Conservation (phyloP, 2,329 filamentous ascomycete genomes). For the Dactylellina sp. region DNA sequence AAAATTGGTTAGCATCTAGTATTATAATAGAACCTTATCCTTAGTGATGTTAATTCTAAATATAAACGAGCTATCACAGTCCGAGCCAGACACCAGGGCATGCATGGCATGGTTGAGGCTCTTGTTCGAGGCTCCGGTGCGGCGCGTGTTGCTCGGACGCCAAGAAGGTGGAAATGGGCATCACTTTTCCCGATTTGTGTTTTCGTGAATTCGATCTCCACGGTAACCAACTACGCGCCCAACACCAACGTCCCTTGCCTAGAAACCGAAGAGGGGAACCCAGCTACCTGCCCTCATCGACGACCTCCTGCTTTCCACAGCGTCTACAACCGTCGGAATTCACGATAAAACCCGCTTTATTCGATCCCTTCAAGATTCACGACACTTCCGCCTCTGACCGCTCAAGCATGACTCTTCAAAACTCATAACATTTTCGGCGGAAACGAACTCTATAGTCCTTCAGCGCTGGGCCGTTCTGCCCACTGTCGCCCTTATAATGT, state of each 20-base stretch:
- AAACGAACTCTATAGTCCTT: not conserved
- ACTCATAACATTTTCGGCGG: constrained; percentile 7
- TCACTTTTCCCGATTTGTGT: constrained; percentile 8
- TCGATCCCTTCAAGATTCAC: not conserved
- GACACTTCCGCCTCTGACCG: not conserved
- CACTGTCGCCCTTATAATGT: not conserved
- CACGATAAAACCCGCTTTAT: too few relatives aligned
- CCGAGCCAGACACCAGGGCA: too few relatives aligned
- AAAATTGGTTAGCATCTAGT: too few relatives aligned
- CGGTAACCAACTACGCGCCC: constrained; percentile 9
- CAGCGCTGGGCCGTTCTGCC: not conserved
- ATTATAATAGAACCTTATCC: too few relatives aligned
- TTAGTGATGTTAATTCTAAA: too few relatives aligned
- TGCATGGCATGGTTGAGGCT: too few relatives aligned
- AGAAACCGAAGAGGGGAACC: not conserved
- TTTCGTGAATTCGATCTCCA: not conserved
- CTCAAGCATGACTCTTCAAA: constrained; percentile 27
- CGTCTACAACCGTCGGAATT: too few relatives aligned
- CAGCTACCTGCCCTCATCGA: not conserved
- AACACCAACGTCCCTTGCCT: not conserved
- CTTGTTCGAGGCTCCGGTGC: not conserved
- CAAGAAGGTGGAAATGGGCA: not conserved
- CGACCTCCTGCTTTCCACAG: not conserved
- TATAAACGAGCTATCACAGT: too few relatives aligned
- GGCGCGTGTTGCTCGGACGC: not conserved